Base-by-base conservation (phyloP, 1,284 basidiomycete genomes). In the Amylostereum chailletii region DNA sequence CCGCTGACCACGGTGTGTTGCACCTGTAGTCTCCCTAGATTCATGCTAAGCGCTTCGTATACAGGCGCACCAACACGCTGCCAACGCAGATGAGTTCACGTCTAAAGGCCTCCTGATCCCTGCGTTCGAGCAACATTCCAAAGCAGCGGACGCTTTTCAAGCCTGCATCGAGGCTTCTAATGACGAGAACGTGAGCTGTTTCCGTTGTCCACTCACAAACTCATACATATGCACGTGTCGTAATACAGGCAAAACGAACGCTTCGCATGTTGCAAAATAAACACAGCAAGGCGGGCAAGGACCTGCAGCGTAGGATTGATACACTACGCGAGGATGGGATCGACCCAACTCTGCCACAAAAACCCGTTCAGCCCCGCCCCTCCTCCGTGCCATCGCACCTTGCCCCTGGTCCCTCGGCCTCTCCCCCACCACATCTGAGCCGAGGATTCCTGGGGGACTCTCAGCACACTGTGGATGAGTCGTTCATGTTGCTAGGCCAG, bases 401-500 rank as follows among this genome's bases (percentile, higher is more conserved):
- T 39, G 34, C 56, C 50, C 51, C 48, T 46, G 10, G 57, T 42
- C 50, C 51, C 47, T 49, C 58, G 47, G 11, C 56, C 47, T 45
- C 58, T 30, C 51, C 53, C 42, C 49, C 54, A 29, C 55, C 64
- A 19, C 57, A 60, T 27, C 53, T 58, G 5, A 56, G 66, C 1
- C 62, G 64, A n/a, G 61, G 52, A 33, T 64, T 72, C 34, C 69
- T 86, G 64, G 70, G 69, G n/a, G 86, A 88, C 48, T 86, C 83
- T 1, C 81, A 86, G 51, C 79, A 79, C 50, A 77, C 81, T 1
- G 84, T 86, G 1, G 88, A 90, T 48, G 86, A 90, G 60, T 88
- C 86, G 0, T 90, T 90, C 58, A 88, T 90, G 86, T 71, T 90
- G 2, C 69, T 90, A 7, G 86, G 81, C 6, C 83, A 86, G 71